Conservation (phyloP, 305 asterid genomes). For the Fraxinus paxiana region DNA sequence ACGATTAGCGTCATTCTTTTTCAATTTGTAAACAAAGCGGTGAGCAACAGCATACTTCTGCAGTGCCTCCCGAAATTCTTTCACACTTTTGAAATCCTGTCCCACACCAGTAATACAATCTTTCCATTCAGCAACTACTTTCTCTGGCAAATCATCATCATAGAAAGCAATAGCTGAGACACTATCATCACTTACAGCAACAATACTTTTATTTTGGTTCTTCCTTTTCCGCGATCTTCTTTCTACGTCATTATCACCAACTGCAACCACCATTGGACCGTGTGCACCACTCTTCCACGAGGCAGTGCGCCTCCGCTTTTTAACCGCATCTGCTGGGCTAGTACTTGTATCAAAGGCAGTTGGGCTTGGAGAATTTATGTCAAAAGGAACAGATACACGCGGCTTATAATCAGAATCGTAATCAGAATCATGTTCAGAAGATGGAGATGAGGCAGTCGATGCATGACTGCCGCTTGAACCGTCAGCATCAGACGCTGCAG, state of each 20-base stretch:
- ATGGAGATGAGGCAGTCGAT: slow-evolving; percentile 38
- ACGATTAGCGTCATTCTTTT: slow-evolving; percentile 69
- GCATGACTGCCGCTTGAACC: slow-evolving; percentile 54
- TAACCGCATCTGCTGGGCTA: slow-evolving; percentile 90
- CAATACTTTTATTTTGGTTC: slow-evolving; percentile 21
- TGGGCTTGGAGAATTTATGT: slow-evolving; percentile 32
- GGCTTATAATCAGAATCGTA: slow-evolving; percentile 65
- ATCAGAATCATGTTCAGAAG: slow-evolving; percentile 48
- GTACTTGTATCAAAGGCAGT: slow-evolving; percentile 37
- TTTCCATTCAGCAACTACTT: slow-evolving; percentile 66
- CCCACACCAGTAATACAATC: slow-evolving; percentile 77
- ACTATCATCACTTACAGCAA: slow-evolving; percentile 24
- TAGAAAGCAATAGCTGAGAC: slow-evolving; percentile 29
- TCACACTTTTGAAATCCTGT: slow-evolving; percentile 75
- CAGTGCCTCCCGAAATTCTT: slow-evolving; percentile 74
- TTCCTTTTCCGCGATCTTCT: slow-evolving; percentile 40
- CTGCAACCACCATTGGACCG: slow-evolving; percentile 53
- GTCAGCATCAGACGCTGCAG: slow-evolving; percentile 37
- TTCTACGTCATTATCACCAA: slow-evolving; percentile 38
- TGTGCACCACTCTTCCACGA: slow-evolving; percentile 62
- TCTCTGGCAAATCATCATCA: slow-evolving; percentile 71
- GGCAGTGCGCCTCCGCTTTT: slow-evolving; percentile 83
- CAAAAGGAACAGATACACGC: slow-evolving; percentile 31
- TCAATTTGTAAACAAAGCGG: slow-evolving; percentile 68
- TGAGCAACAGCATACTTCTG: slow-evolving; percentile 85